Conservation (phyloP, 2,329 filamentous ascomycete genomes). For the Ampelomyces quisqualis region DNA sequence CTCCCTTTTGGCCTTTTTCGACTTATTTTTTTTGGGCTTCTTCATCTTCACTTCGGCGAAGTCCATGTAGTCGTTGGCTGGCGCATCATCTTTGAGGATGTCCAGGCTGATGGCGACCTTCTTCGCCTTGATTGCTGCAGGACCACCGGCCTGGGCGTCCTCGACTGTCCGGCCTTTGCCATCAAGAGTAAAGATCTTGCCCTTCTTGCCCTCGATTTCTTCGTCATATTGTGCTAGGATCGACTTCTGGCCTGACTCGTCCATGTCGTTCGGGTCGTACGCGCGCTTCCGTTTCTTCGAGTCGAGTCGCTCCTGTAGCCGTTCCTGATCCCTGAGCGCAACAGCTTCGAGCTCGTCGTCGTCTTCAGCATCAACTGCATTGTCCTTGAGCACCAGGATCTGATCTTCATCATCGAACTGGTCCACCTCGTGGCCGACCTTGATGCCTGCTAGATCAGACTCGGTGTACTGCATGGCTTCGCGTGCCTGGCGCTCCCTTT, state of each 20-base stretch:
- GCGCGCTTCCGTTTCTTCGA: conserved; percentile 86
- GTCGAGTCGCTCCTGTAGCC: conserved; percentile 72
- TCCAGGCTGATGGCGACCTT: conserved; percentile 76
- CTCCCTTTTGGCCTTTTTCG: conserved; percentile 36
- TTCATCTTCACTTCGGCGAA: conserved; percentile 85
- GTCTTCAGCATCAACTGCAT: conserved; percentile 76
- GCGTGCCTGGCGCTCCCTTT: conserved; percentile 65
- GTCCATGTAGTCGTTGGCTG: conserved; percentile 84
- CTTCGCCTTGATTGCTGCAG: conserved; percentile 58
- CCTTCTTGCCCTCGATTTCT: conserved; percentile 87
- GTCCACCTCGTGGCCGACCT: conserved; percentile 82
- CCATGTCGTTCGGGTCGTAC: conserved; percentile 81
- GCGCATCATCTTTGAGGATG: conserved; percentile 62
- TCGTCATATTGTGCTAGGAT: conserved; percentile 94
- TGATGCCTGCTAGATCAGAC: conserved; percentile 84
- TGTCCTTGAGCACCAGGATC: conserved; percentile 91
- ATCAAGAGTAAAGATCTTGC: conserved; percentile 84
- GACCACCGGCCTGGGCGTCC: conserved; percentile 62
- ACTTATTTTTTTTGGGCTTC: conserved; percentile 50
- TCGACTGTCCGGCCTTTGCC: conserved; percentile 66
- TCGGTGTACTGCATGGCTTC: conserved; percentile 71
- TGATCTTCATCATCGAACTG: conserved; percentile 84
- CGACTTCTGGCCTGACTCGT: conserved; percentile 62
- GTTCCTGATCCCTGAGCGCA: conserved; percentile 69
- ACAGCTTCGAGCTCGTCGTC: conserved; percentile 87